Evolutionary conservation across 495 filamentous ascomycete species (phyloP), one percentile per base, ranked within the genome.

Genomic region (Neurospora sp.): DNA sequence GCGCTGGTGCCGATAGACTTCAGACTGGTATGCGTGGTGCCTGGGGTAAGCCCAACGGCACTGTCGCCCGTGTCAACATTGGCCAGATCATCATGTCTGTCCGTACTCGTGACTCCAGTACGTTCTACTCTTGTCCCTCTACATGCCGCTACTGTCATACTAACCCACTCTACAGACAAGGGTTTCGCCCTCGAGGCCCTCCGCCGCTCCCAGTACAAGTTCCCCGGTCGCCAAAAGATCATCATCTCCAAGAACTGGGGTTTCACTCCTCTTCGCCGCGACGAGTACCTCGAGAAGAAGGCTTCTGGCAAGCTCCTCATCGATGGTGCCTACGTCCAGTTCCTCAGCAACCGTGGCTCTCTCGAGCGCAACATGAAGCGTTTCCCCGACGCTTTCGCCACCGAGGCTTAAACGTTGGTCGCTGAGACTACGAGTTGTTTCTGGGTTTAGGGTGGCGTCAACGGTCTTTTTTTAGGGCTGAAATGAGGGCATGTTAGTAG

Each of bases 11-110:
- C 90, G 96, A 99, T 98, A 91, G 96, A 89, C 90, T 99, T 81
- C 96, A 99, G 85, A 98, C 96, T 76, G 96, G 96, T 86, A 99
- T 99, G 96, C 96, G 96, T 91, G 96, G 96, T 90, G 96, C 96
- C 76, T 99, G 93, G 90, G 96, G 96, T 83, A 99, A 99, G 90
- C 95, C 96, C 85, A 94, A 98, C 88, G 96, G 95, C 82, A 90
- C 89, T 77, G 96, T 99, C 79, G 96, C 96, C 82, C 96, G 96
- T 90, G 94, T 98, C 87, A 97, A 97, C 89, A 98, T 99, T 77
- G 96, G 96, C 83, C 96, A 99, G 89, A 95, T 98, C 86, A 88
- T 99, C 82, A 88, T 99, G 83, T 94, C 91, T 81, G 92, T 98
- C 86, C 92, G 96, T 80, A 98, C 96, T 83, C 92, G 93, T 90